Conservation (phyloP, 2,329 filamentous ascomycete genomes). For the Venturia effusa region DNA sequence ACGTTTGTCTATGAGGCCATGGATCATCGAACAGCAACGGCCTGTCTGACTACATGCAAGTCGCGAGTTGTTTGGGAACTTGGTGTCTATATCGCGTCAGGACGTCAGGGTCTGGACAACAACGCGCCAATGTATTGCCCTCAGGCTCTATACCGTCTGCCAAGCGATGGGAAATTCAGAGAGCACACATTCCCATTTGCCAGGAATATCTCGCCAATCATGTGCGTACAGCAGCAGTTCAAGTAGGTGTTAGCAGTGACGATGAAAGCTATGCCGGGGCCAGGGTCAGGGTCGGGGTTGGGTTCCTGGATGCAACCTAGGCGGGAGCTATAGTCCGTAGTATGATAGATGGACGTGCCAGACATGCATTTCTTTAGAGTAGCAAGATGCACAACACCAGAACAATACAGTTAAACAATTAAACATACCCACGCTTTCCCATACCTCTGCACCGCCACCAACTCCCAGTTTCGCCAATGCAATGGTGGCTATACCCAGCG, state of each 20-base stretch:
- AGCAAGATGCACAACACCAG: background rate
- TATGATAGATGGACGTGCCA: background rate
- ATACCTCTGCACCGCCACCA: background rate
- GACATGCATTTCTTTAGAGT: background rate
- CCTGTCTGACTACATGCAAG: background rate
- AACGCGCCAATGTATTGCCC: background rate
- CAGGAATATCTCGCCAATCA: too few species aligned
- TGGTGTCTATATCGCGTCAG: background rate
- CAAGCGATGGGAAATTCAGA: too few species aligned
- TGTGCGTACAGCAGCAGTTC: too few species aligned
- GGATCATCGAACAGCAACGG: background rate
- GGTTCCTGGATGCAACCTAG: background rate
- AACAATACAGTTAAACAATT: background rate
- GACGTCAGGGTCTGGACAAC: background rate
- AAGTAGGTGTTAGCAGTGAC: too few species aligned
- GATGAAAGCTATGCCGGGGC: too few species aligned
- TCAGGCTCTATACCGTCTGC: too few species aligned
- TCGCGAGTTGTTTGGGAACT: background rate
- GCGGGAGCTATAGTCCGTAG: background rate
- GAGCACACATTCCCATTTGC: too few species aligned
- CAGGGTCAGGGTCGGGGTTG: too few species aligned
- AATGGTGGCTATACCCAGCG: slow-evolving; percentile 32
- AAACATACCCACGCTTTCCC: background rate
- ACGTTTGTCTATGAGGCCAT: background rate
- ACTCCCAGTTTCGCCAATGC: background rate